phyloP scores from a whole-genome alignment of 1,284 basidiomycete species.

The Ceratobasidium sp. region DNA sequence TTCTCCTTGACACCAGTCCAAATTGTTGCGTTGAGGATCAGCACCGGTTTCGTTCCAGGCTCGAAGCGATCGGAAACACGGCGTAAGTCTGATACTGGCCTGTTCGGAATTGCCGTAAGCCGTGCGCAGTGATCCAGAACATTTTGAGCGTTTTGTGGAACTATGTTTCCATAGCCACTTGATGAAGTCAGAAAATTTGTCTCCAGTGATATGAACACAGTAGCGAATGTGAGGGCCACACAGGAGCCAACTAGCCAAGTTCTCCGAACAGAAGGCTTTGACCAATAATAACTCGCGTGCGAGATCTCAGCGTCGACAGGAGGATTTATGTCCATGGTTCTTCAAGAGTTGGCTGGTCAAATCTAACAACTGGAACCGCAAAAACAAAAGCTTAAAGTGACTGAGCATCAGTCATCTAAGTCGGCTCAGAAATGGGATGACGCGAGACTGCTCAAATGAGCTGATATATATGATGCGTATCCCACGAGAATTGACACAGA shows the following conservation, averaged over 20 bases:
- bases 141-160: constrained; percentile 18
- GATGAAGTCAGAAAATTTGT: neutral
- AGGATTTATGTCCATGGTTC: too few relatives aligned
- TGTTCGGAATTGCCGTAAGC: neutral
- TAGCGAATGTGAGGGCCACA: neutral
- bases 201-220: neutral
- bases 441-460: too few relatives aligned
- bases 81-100: constrained; percentile 57
- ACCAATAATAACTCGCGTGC: neutral
- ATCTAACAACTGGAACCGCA: neutral
- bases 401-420: neutral
- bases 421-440: neutral
- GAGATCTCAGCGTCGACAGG: neutral
- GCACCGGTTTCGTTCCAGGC: constrained; percentile 71
- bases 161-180: neutral
- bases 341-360: too few relatives aligned
- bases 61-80: constrained; percentile 79
- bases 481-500: too few relatives aligned
- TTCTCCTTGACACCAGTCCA: constrained; percentile 76
- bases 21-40: constrained; percentile 82
- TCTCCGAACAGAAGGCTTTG: neutral
- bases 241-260: neutral
- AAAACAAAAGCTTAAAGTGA: too few relatives aligned
- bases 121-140: constrained; percentile 12
- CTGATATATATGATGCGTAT: too few relatives aligned